Evolutionary conservation across 805 yeast genomes (phyloP).

Genomic region (Candida corydali): DNA sequence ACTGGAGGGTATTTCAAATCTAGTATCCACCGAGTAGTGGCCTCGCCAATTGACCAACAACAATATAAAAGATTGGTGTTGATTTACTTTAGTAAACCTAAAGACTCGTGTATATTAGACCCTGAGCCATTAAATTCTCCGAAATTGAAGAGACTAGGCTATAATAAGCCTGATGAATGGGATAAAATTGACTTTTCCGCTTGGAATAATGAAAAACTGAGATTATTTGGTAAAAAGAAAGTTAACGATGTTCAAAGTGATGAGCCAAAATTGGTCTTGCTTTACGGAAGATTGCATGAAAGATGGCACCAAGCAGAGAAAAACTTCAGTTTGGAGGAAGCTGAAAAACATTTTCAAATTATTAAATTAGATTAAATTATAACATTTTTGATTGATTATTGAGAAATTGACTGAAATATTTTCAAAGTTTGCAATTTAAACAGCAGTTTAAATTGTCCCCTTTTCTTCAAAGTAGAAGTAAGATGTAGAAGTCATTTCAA

Average conservation of each 20-base stretch:
- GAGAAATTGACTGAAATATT: no score
- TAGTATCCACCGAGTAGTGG: conserved; percentile 23
- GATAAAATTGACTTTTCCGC: conserved; percentile 21
- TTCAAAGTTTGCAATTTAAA: no score
- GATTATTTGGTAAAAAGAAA: conserved; percentile 39
- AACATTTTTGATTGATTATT: no score
- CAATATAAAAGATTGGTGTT: conserved; percentile 20
- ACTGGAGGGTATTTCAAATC: conserved; percentile 27
- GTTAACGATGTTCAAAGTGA: conserved; percentile 31
- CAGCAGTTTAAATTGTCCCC: no score
- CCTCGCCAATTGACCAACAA: conserved; percentile 24
- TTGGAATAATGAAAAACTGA: conserved; percentile 42
- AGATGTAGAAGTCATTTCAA: no score
- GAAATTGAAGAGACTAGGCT: conserved; percentile 19
- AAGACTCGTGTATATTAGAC: conserved; percentile 16
- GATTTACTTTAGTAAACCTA: conserved; percentile 23
- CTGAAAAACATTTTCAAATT: conserved; percentile 19
- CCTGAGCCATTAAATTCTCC: conserved; percentile 24
- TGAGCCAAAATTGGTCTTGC: conserved; percentile 32
- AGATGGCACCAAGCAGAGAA: conserved; percentile 38
- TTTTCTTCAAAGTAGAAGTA: no score
- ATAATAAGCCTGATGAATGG: conserved; percentile 22
- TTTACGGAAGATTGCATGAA: conserved; percentile 40
- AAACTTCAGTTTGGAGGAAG: conserved; percentile 22
- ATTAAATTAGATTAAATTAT: conserved; percentile 15